phyloP scores from a whole-genome alignment of 257 asterid species.

The Knoxia roxburghii region DNA sequence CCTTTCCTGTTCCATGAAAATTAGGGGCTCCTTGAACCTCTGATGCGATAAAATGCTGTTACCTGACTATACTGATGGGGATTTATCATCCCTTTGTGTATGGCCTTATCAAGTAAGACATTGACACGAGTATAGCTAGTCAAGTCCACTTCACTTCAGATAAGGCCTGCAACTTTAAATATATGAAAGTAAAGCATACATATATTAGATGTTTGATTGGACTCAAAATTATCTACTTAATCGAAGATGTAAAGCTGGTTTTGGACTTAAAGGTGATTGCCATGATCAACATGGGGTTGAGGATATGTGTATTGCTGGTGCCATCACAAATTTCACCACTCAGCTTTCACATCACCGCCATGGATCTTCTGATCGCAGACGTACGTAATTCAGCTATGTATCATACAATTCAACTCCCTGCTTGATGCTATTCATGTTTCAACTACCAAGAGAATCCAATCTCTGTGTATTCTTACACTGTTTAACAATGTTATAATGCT shows the following conservation, averaged over 20 bases:
- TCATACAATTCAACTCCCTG: no score
- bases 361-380: constrained; percentile 75
- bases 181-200: constrained; percentile 57
- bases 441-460: no score
- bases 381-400: constrained; percentile 51
- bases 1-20: constrained; percentile 2
- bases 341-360: constrained; percentile 80
- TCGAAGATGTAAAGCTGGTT: background rate
- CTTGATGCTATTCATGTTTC: no score
- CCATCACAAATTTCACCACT: constrained; percentile 73
- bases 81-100: constrained; percentile 70
- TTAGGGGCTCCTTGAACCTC: constrained; percentile 53
- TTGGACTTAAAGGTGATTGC: constrained; percentile 57
- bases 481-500: no score
- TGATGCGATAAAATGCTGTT: constrained; percentile 63
- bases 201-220: background rate
- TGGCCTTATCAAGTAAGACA: constrained; percentile 97
- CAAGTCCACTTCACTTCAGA: constrained; percentile 88
- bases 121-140: constrained; percentile 82
- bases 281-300: constrained; percentile 65
- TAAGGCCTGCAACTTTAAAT: constrained; percentile 62
- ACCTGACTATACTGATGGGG: constrained; percentile 66
- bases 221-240: background rate
- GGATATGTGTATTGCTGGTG: constrained; percentile 95
- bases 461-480: no score